Evolutionary conservation across 352 stramenopile genomes (phyloP).

Genomic region (Globisporangium parvum): DNA sequence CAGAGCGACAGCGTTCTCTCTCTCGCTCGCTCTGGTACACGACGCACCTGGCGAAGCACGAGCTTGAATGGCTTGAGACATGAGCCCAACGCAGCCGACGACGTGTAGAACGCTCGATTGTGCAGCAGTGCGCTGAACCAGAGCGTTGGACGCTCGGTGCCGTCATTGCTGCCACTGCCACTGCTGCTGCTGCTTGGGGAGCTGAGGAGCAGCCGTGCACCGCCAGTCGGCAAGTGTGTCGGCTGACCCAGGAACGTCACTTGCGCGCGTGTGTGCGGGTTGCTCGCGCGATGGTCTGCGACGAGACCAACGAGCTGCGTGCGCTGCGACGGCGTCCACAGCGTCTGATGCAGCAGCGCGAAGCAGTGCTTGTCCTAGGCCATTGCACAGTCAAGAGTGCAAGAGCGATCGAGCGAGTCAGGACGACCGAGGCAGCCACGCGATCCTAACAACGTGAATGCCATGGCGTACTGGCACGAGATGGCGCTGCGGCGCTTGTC

Average conservation of each 20-base stretch:
- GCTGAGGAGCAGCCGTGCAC: slow-evolving; percentile 28
- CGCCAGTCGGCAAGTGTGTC: slow-evolving; percentile 34
- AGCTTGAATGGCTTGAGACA: slow-evolving; percentile 37
- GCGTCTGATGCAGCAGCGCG: slow-evolving; percentile 19
- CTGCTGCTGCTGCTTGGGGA: slow-evolving; percentile 7
- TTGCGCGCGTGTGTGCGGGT: slow-evolving; percentile 8
- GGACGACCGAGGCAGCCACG: too few species aligned
- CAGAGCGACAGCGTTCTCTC: neutral
- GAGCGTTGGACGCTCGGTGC: slow-evolving; percentile 14
- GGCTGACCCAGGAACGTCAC: slow-evolving; percentile 40
- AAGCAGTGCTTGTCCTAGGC: slow-evolving; percentile 55
- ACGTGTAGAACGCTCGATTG: slow-evolving; percentile 24
- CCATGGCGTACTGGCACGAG: slow-evolving; percentile 36
- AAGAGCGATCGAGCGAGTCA: slow-evolving; percentile 2
- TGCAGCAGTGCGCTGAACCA: slow-evolving; percentile 44
- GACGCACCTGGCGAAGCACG: slow-evolving; percentile 23
- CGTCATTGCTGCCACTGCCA: neutral
- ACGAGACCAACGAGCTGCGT: slow-evolving; percentile 41
- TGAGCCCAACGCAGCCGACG: neutral
- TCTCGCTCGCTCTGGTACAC: neutral
- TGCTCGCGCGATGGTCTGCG: slow-evolving; percentile 36
- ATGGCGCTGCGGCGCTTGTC: slow-evolving; percentile 19
- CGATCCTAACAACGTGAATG: neutral
- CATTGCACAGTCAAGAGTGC: neutral
- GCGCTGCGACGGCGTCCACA: slow-evolving; percentile 11